phyloP scores from a whole-genome alignment of 768 basidiomycete genomes.

The Lactarius indigo region DNA sequence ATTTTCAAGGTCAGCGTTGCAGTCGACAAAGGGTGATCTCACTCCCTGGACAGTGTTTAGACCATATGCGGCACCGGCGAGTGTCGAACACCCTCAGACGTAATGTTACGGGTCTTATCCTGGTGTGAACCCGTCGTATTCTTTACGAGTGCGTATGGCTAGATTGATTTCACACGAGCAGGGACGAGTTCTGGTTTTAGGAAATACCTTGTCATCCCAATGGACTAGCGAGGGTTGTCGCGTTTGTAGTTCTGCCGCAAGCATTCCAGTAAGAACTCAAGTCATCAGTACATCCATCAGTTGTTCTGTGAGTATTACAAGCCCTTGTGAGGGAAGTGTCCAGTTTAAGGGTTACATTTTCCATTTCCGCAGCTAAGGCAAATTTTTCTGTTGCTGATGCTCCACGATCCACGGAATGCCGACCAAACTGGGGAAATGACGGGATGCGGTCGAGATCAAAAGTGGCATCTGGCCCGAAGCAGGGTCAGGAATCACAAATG shows the following conservation, averaged over 20 bases:
- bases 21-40: conserved; percentile 24
- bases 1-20: background rate
- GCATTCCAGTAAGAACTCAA: background rate
- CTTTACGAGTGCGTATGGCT: background rate
- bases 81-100: background rate
- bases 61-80: background rate
- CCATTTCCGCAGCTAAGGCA: conserved; percentile 6
- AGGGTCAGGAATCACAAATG: background rate
- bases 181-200: background rate
- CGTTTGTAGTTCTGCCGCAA: background rate
- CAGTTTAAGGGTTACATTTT: background rate
- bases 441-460: conserved; percentile 7
- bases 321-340: background rate
- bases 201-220: background rate
- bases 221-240: background rate
- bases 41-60: conserved; percentile 38
- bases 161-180: background rate
- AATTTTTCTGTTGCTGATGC: conserved; percentile 9
- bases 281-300: background rate
- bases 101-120: background rate
- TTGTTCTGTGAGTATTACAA: background rate
- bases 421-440: background rate
- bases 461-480: conserved; percentile 1
- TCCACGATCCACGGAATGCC: conserved; percentile 19
- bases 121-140: background rate